These are phyloP conservation scores for Thermochaetoides dissita DNA, from an alignment of 2,329 filamentous ascomycete genomes.

Conservation along the genomic window DNA sequence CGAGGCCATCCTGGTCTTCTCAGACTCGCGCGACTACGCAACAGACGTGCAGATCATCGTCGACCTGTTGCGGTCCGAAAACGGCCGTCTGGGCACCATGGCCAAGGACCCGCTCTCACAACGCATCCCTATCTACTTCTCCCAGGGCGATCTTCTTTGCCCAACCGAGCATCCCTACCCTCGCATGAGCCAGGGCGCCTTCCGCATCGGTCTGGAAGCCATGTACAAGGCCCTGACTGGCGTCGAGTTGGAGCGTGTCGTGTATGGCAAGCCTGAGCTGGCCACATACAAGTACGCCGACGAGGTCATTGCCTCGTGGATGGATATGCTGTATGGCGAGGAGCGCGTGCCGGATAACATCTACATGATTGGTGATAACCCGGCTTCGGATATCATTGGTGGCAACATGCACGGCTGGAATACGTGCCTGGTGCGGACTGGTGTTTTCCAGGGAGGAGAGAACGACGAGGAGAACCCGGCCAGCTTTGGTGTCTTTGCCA, in stretches of 20 bases:
- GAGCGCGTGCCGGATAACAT: constrained; percentile 54
- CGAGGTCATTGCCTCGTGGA: constrained; percentile 58
- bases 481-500: constrained; percentile 61
- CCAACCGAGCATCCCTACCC: constrained; percentile 51
- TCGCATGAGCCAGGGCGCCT: constrained; percentile 60
- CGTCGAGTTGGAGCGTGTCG: constrained; percentile 57
- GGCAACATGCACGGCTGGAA: constrained; percentile 77
- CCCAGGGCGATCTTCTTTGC: constrained; percentile 36
- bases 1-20: constrained; percentile 62
- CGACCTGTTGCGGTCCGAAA: constrained; percentile 54
- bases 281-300: constrained; percentile 71
- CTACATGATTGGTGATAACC: constrained; percentile 69
- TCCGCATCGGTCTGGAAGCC: constrained; percentile 59
- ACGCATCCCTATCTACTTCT: constrained; percentile 60
- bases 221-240: constrained; percentile 60
- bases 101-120: constrained; percentile 51
- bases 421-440: constrained; percentile 63
- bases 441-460: constrained; percentile 63
- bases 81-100: constrained; percentile 50
- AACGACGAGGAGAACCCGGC: constrained; percentile 67
- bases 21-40: constrained; percentile 59
- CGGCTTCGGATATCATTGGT: constrained; percentile 58
- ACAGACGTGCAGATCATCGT: constrained; percentile 67
- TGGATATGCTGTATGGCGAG: constrained; percentile 62
- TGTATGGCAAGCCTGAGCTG: constrained; percentile 61